phyloP scores from a whole-genome alignment of 1,284 basidiomycete species.

The Wolfiporia cocos region DNA sequence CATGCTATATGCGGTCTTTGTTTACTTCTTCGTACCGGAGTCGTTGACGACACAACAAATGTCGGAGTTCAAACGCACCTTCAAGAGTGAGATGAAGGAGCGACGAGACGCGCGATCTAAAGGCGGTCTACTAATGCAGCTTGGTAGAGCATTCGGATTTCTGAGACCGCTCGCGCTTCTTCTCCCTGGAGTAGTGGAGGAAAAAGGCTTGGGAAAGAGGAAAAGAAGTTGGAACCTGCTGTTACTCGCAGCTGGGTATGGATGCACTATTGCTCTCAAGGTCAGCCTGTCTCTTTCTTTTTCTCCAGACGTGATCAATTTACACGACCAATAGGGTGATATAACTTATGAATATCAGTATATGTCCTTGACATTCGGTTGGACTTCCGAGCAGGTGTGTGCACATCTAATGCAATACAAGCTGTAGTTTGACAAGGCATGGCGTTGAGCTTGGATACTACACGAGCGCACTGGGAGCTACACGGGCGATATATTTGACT shows the following conservation, averaged over 20 bases:
- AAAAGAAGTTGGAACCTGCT: constrained; percentile 68
- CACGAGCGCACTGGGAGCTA: constrained; percentile 54
- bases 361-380: constrained; percentile 57
- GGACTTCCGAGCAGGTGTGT: constrained; percentile 67
- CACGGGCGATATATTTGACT: constrained; percentile 56
- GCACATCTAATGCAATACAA: not conserved
- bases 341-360: constrained; percentile 66
- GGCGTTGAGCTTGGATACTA: constrained; percentile 59
- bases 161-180: constrained; percentile 65
- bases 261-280: constrained; percentile 45
- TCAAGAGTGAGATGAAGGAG: constrained; percentile 25
- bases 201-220: constrained; percentile 33
- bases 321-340: constrained; percentile 8
- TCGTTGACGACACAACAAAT: constrained; percentile 50
- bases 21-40: constrained; percentile 69
- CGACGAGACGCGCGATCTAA: constrained; percentile 11
- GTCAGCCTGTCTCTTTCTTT: constrained; percentile 31
- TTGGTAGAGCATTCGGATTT: constrained; percentile 45
- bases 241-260: constrained; percentile 51
- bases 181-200: constrained; percentile 36
- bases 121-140: constrained; percentile 14
- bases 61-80: constrained; percentile 23
- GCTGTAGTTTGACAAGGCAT: not conserved
- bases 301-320: not conserved
- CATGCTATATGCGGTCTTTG: constrained; percentile 40